Evolutionary conservation across 2,329 filamentous ascomycete species (phyloP), one percentile per base, ranked within the genome.

Genomic region (Aspergillus carbonarius): DNA sequence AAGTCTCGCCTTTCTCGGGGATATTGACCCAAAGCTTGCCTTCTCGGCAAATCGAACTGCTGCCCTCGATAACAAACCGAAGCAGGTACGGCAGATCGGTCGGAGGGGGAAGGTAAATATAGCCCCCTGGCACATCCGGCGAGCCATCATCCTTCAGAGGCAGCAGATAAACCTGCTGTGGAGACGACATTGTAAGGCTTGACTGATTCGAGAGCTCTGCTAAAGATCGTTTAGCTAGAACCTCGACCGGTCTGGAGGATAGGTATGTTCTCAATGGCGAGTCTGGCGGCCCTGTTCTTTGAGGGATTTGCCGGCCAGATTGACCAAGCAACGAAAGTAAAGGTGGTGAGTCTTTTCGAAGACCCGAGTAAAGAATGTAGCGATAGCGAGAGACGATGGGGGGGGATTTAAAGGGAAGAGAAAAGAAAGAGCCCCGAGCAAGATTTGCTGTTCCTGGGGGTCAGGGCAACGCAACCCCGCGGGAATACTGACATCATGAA

Each of bases 1-100:
- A 99, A 44, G 86, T 79, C 51, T 86, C 80, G 59, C 88, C 92
- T 68, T 88, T 82, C 61, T 88, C 85, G 7, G 95, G 95, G 60
- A 98, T 90, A 75, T 99, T 99, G 70, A 96, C 89, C 93, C 95
- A 99, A 63, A 99, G 83, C 72, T 91, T 97, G 60, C 96, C 95
- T 77, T 96, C 83, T 66, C 92, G 87, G 76, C 93, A 97, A 81
- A 99, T 95, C 62, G 93, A 96, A 73, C 93, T 96, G 58, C 92
- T 93, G 62, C 95, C 93, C 76, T 97, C 90, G 67, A 97, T 93
- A 66, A 92, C 86, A 76, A 99, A 96, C 60, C 93, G 88, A 58
- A 97, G 81, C 54, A 85, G 85, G 70, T 98, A 88, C 42, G 89
- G 74, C 13, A 82, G 89, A n/a, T 88, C 83, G 40, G 83, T 84